A percentile compares a stretch with the other conserved stretches of the same genome.
Evolutionary conservation across 495 filamentous ascomycete genomes (phyloP).

Genomic region (Trichoderma gamsii): DNA sequence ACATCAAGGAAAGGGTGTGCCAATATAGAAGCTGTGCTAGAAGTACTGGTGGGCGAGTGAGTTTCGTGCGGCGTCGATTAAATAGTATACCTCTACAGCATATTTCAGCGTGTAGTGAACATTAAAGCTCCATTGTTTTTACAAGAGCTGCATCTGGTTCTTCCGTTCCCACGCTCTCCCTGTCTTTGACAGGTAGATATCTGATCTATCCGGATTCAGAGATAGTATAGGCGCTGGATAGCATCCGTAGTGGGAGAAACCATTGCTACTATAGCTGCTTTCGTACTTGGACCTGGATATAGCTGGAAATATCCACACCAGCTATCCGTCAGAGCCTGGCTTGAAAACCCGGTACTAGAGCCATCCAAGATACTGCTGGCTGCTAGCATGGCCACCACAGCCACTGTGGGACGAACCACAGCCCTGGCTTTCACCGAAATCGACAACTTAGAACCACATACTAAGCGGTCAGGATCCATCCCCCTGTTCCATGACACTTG

Average conservation of each 20-base stretch:
- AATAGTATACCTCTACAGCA: not conserved
- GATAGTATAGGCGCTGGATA: not conserved
- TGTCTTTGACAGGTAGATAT: not conserved
- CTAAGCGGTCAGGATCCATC: conserved; percentile 1
- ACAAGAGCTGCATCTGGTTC: not conserved
- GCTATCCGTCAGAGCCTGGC: not conserved
- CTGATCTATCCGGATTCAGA: not conserved
- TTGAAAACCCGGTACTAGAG: not conserved
- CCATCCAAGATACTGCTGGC: not conserved
- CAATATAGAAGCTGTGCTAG: not conserved
- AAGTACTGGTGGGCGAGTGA: not conserved
- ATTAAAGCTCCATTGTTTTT: not conserved
- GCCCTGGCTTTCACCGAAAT: conserved; percentile 12
- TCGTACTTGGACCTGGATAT: not conserved
- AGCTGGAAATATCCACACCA: not conserved
- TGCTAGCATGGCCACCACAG: not conserved
- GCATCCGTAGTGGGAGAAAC: not conserved
- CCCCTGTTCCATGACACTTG: conserved; percentile 13
- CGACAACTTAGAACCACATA: not conserved
- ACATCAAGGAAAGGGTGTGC: not conserved
- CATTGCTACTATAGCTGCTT: not conserved
- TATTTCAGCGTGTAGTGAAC: not conserved
- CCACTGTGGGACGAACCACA: not conserved
- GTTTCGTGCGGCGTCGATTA: not conserved
- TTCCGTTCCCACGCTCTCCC: not conserved